Percentiles rank a stretch among this genome's conserved stretches.
Conservation (phyloP, 2,329 filamentous ascomycete genomes). For the Hypoxylon sp. region DNA sequence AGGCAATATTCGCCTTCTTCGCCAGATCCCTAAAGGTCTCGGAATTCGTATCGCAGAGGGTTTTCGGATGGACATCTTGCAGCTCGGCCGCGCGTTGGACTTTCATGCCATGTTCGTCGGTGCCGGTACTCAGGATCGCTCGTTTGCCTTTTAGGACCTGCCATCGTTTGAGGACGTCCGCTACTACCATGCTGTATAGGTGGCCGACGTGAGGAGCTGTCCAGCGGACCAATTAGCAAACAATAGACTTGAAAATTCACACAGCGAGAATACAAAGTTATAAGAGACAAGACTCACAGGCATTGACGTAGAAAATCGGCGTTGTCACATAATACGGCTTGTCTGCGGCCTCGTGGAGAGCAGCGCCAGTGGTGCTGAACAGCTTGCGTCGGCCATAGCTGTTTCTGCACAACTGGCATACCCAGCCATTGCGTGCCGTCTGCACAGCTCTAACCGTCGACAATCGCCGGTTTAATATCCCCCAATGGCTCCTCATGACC, state of each 20-base stretch:
- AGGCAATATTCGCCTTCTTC: conserved; percentile 74
- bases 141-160: conserved; percentile 79
- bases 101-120: conserved; percentile 98
- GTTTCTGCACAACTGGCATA: conserved; percentile 49
- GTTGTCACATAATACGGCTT: conserved; percentile 98
- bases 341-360: conserved; percentile 31
- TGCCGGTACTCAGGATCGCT: conserved; percentile 88
- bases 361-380: conserved; percentile 44
- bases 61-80: conserved; percentile 78
- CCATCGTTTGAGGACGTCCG: conserved; percentile 95
- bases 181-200: conserved; percentile 91
- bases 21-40: conserved; percentile 85
- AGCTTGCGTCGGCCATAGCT: conserved; percentile 41
- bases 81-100: conserved; percentile 87
- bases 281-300: conserved; percentile 68
- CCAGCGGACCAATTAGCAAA: conserved; percentile 41
- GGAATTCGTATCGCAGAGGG: conserved; percentile 90
- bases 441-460: conserved; percentile 30
- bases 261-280: not conserved
- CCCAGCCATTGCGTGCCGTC: conserved; percentile 46
- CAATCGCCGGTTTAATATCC: conserved; percentile 40
- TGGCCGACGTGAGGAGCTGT: conserved; percentile 94
- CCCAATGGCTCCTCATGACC: conserved; percentile 46
- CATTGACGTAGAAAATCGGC: conserved; percentile 99
- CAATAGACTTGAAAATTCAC: not conserved